A percentile compares a stretch with the other conserved stretches of the same genome.
These are phyloP conservation scores for Colletotrichum incanum DNA, from an alignment of 2,329 filamentous ascomycete genomes.

Conservation along the genomic window DNA sequence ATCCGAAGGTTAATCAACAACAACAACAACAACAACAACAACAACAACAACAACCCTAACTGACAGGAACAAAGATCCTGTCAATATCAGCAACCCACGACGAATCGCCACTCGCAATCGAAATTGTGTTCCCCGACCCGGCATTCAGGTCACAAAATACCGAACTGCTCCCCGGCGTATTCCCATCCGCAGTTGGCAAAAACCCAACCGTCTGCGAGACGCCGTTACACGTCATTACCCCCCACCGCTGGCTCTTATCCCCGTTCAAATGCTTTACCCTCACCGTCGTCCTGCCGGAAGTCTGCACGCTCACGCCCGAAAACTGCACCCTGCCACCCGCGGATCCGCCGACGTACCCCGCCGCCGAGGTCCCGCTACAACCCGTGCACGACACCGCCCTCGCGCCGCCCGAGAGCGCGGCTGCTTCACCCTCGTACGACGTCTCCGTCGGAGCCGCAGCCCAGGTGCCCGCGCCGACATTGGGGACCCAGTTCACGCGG, in stretches of 20 bases:
- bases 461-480: conserved; percentile 62
- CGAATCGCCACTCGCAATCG: conserved; percentile 58
- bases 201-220: conserved; percentile 68
- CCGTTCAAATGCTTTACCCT: conserved; percentile 71
- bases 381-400: conserved; percentile 62
- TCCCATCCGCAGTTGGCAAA: conserved; percentile 63
- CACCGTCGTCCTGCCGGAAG: conserved; percentile 65
- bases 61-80: conserved; percentile 66
- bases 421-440: conserved; percentile 67
- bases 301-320: conserved; percentile 58
- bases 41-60: not conserved
- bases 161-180: conserved; percentile 59
- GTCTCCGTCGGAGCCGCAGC: conserved; percentile 62
- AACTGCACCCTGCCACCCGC: conserved; percentile 65
- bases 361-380: conserved; percentile 66
- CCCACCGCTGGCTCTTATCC: conserved; percentile 67
- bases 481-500: conserved; percentile 69
- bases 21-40: not conserved
- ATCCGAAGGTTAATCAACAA: not conserved
- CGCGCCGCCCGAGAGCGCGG: conserved; percentile 63
- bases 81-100: conserved; percentile 68
- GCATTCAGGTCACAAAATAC: conserved; percentile 65
- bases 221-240: conserved; percentile 71
- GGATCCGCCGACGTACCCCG: conserved; percentile 70
- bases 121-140: conserved; percentile 64